A percentile compares a stretch with the other conserved stretches of the same genome.
These are phyloP conservation scores for Dryadomyces quercivorus DNA, from an alignment of 2,329 filamentous ascomycete species.

Conservation along the genomic window DNA sequence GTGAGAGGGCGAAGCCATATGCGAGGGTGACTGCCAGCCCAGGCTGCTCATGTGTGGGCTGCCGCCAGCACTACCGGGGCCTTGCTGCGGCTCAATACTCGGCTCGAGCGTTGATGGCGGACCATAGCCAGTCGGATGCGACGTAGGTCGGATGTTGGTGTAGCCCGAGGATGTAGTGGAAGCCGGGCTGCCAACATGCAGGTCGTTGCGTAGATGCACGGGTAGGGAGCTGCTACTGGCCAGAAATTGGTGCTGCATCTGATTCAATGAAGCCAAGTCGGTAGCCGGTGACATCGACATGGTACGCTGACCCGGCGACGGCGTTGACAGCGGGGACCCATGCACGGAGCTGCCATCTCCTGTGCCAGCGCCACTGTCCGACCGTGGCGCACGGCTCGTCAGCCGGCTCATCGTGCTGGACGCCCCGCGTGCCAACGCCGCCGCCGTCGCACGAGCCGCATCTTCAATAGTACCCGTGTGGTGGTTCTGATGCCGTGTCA, in stretches of 20 bases:
- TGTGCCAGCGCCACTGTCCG: constrained; percentile 29
- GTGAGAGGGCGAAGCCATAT: constrained; percentile 60
- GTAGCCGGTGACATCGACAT: constrained; percentile 69
- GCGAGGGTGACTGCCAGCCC: constrained; percentile 78
- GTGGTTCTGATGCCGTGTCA: constrained; percentile 91
- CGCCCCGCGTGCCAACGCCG: constrained; percentile 54
- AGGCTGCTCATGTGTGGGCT: constrained; percentile 76
- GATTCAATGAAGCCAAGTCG: constrained; percentile 57
- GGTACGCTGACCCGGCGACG: constrained; percentile 69
- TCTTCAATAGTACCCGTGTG: constrained; percentile 94
- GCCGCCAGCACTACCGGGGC: constrained; percentile 56
- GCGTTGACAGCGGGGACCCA: constrained; percentile 64
- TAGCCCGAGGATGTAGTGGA: constrained; percentile 52
- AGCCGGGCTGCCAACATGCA: constrained; percentile 57
- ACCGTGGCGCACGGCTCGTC: constrained; percentile 40
- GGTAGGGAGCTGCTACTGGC: constrained; percentile 66
- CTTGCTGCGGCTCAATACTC: constrained; percentile 64
- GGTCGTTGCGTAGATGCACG: constrained; percentile 66
- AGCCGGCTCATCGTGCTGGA: constrained; percentile 21
- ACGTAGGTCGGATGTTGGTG: constrained; percentile 58
- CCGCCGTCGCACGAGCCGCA: constrained; percentile 77
- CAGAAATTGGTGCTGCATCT: constrained; percentile 64
- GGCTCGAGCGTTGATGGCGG: constrained; percentile 79
- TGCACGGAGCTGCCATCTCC: constrained; percentile 55
- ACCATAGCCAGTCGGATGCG: constrained; percentile 73